Evolutionary conservation across 495 filamentous ascomycete genomes (phyloP), one percentile per base, ranked within the genome.

Genomic region (Hypoxylon fuscum): DNA sequence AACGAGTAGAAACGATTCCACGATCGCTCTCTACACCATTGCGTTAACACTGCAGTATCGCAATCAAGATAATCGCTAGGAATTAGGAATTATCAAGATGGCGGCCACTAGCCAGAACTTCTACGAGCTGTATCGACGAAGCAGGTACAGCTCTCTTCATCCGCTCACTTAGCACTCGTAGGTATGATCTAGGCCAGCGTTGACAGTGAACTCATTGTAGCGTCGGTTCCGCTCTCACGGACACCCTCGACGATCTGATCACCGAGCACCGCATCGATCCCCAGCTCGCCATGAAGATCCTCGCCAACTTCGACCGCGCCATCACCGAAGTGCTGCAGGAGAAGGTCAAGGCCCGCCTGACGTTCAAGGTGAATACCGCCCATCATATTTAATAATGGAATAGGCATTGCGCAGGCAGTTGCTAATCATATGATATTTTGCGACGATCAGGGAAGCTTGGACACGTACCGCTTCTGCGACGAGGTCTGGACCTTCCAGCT

Each of bases 401-500:
- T n/a, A n/a, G n/a, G n/a, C n/a, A 11, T 45, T 3, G 1, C 14
- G 12, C 11, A 23, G 21, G 11, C 15, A 25, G 32, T 52, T 2
- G 42, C 51, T 63, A 44, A 52, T 46, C n/a, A 31, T 31, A 29
- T 1, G 21, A 2, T 20, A 42, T 51, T 59, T 17, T 23, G 40
- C 22, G 4, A 48, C 21, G 27, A 49, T 55, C 69, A 98, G 95
- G 96, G 95, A 23, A 93, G 96, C 65, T 87, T 99, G 42, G 95
- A 99, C 74, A 99, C 96, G 23, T 99, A 99, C 81, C 92, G 96
- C 66, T 99, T 98, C 83, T 99, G 96, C 81, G 96, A 99, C 76
- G 96, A 99, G 79, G 96, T 99, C 50, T 99, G 96, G 96, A 99
- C 96, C 1, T 99, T 99, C 80, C 83, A 98, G 59, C 95, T 99